These are phyloP conservation scores for Candolleomyces aberdarensis DNA, from an alignment of 768 basidiomycete genomes.

Conservation along the genomic window DNA sequence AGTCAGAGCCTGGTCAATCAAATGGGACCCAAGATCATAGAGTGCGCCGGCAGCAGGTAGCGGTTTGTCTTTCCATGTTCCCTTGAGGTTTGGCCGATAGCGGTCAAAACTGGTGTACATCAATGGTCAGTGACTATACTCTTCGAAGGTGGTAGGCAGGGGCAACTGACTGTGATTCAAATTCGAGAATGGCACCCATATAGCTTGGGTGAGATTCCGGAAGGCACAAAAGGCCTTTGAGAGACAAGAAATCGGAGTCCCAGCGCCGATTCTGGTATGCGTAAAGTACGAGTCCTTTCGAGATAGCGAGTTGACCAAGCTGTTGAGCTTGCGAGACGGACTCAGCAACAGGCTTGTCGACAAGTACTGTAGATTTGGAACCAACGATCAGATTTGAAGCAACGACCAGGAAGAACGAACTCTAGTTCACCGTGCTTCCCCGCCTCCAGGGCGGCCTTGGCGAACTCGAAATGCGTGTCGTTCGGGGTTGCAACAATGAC, in stretches of 20 bases:
- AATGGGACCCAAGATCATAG: constrained; percentile 78
- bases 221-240: constrained; percentile 55
- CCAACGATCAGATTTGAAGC: neutral
- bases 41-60: constrained; percentile 60
- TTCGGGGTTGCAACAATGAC: constrained; percentile 72
- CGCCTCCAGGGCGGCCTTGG: constrained; percentile 61
- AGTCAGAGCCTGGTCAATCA: constrained; percentile 72
- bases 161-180: constrained; percentile 66
- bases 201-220: constrained; percentile 49
- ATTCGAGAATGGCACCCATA: constrained; percentile 62
- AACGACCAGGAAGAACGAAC: neutral
- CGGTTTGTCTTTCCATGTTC: constrained; percentile 77
- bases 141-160: neutral
- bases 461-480: constrained; percentile 66
- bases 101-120: constrained; percentile 59
- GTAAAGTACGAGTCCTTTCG: constrained; percentile 62
- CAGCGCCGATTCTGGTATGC: constrained; percentile 74
- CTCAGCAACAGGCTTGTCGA: constrained; percentile 77
- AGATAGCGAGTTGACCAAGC: constrained; percentile 55
- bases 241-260: constrained; percentile 74
- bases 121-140: neutral
- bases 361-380: constrained; percentile 47
- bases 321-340: constrained; percentile 56
- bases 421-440: constrained; percentile 62
- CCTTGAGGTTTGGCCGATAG: constrained; percentile 60